A percentile compares a stretch with the other conserved stretches of the same genome.
Conservation (phyloP, 2,329 filamentous ascomycete species). For the Pestalotiopsis sp. region DNA sequence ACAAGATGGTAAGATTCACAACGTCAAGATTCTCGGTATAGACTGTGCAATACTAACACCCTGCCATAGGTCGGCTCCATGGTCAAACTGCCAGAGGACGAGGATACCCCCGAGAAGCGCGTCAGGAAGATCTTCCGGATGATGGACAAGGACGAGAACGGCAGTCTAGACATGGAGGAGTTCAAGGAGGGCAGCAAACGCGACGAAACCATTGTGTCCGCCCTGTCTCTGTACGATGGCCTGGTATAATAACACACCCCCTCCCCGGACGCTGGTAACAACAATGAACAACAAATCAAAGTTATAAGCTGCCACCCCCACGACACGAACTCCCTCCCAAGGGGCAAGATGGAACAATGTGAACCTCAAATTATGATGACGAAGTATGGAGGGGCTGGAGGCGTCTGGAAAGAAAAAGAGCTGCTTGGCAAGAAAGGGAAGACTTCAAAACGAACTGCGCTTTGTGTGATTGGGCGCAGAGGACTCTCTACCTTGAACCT, state of each 20-base stretch:
- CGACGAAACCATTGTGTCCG: conserved; percentile 98
- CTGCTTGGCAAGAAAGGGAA: not conserved
- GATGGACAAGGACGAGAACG: conserved; percentile 99
- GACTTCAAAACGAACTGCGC: not conserved
- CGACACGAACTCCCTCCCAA: not conserved
- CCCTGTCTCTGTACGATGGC: conserved; percentile 93
- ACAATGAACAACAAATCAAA: not conserved
- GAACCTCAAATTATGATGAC: not conserved
- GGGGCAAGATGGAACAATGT: not conserved
- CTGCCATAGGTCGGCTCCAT: conserved; percentile 84
- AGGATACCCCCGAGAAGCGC: conserved; percentile 98
- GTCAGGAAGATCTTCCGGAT: conserved; percentile 98
- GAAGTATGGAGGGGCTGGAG: not conserved
- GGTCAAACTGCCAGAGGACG: conserved; percentile 98
- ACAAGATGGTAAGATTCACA: conserved; percentile 82
- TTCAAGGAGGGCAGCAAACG: conserved; percentile 99
- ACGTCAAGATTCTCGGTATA: not conserved
- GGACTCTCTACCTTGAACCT: not conserved
- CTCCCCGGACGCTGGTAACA: not conserved
- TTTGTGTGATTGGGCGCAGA: not conserved
- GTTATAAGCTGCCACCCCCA: not conserved
- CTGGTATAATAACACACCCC: conserved; percentile 64
- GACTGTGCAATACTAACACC: not conserved
- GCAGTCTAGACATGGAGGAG: conserved; percentile 93
- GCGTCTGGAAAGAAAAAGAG: not conserved